Conservation (phyloP, 139 green algal genomes). For the Tetraselmis striata region DNA sequence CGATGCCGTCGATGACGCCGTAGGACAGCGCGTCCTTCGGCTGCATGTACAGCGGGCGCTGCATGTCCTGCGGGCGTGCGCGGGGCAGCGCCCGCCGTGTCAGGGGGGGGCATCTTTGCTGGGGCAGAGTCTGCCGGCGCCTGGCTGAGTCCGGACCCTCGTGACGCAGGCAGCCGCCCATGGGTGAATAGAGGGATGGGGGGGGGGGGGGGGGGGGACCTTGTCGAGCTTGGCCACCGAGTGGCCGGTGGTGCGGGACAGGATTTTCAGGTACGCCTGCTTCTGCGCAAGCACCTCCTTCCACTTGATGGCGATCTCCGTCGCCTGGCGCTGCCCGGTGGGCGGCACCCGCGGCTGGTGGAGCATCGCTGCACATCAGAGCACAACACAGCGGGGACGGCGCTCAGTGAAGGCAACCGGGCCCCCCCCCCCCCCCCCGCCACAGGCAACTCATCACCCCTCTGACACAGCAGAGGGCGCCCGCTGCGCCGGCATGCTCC, state of each 20-base stretch:
- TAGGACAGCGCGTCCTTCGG: conserved; percentile 53
- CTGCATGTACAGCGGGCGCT: conserved; percentile 94
- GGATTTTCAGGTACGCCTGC: conserved; percentile 74
- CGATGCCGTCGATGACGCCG: conserved; percentile 38
- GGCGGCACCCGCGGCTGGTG: conserved; percentile 92
- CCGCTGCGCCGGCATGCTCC: background rate
- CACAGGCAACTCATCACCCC: conserved; percentile 11
- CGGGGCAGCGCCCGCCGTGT: too few species aligned
- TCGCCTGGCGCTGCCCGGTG: conserved; percentile 86
- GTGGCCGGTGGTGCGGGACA: conserved; percentile 82
- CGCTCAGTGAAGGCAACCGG: too few species aligned
- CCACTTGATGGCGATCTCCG: conserved; percentile 96
- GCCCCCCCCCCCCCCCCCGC: too few species aligned
- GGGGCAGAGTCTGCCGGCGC: too few species aligned
- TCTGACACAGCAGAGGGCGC: conserved; percentile 7
- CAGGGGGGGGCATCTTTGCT: too few species aligned
- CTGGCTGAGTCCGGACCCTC: too few species aligned
- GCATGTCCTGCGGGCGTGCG: conserved; percentile 81
- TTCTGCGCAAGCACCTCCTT: conserved; percentile 86
- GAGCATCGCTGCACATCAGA: conserved; percentile 79
- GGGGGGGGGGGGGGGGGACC: conserved; percentile 19
- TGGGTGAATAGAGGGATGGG: background rate
- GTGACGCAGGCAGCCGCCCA: too few species aligned
- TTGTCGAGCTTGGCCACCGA: conserved; percentile 84
- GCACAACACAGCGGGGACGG: conserved; percentile 5